These are phyloP conservation scores for Sanghuangporus baumii DNA, from an alignment of 1,284 basidiomycete genomes.

Conservation along the genomic window DNA sequence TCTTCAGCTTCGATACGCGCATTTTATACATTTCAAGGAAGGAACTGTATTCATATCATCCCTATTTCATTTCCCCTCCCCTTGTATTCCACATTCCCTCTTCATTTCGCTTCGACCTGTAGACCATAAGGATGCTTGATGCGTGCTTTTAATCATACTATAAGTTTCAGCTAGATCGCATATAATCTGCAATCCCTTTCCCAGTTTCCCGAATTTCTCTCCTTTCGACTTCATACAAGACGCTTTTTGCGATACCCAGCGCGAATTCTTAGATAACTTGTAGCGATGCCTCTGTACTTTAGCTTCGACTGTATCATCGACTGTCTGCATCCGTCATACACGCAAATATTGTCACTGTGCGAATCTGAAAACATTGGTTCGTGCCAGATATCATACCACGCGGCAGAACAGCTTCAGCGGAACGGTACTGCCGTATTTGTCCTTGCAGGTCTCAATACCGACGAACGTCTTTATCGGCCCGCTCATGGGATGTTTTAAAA, in stretches of 20 bases:
- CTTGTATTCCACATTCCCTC: background rate
- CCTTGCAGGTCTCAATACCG: too few relatives aligned
- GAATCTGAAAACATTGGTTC: background rate
- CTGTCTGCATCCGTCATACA: background rate
- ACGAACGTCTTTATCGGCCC: too few relatives aligned
- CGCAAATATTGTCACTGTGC: background rate
- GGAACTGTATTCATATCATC: constrained; percentile 5
- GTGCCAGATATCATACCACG: background rate
- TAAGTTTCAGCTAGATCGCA: background rate
- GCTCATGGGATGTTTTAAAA: background rate
- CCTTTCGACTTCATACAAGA: background rate
- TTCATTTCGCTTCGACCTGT: background rate
- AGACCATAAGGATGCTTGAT: background rate
- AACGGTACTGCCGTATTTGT: too few relatives aligned
- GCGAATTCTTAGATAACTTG: background rate
- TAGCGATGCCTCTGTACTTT: background rate
- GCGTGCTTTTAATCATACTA: background rate
- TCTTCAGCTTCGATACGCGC: background rate
- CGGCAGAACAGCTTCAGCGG: too few relatives aligned
- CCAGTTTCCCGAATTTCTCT: background rate
- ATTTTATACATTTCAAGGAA: constrained; percentile 4
- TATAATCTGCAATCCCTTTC: background rate
- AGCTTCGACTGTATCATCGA: background rate
- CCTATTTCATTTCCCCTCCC: background rate
- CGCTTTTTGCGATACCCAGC: background rate